phyloP scores from a whole-genome alignment of 1,284 basidiomycete genomes.

The Termitomyces sp. region DNA sequence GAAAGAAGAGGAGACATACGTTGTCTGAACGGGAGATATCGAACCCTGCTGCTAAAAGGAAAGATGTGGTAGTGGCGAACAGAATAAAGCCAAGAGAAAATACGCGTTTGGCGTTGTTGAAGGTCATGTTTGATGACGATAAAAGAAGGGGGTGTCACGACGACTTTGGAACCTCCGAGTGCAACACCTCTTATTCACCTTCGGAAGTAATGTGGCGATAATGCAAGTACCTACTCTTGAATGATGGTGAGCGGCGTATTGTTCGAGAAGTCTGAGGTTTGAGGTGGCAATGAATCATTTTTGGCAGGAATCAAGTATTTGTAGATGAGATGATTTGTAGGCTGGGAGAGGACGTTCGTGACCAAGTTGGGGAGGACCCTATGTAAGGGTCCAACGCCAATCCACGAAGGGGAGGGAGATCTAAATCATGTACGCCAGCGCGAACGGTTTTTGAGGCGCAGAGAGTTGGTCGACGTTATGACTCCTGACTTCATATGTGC shows the following conservation, averaged over 20 bases:
- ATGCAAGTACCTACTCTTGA: constrained; percentile 2
- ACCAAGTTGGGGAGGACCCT: not conserved
- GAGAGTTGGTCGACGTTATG: not conserved
- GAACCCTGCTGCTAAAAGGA: constrained; percentile 7
- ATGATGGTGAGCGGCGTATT: constrained; percentile 8
- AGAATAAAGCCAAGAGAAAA: not conserved
- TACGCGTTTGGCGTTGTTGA: constrained; percentile 1
- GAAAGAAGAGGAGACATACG: not conserved
- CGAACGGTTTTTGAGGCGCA: not conserved
- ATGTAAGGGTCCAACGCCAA: not conserved
- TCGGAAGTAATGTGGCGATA: not conserved
- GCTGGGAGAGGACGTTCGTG: not conserved
- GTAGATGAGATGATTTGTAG: not conserved
- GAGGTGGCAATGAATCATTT: not conserved
- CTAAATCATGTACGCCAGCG: not conserved
- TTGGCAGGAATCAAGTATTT: not conserved
- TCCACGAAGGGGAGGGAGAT: not conserved
- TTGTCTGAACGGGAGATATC: constrained; percentile 17
- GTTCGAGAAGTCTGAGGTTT: not conserved
- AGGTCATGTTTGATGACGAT: constrained; percentile 7
- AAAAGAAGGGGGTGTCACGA: constrained; percentile 1
- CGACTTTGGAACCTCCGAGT: not conserved
- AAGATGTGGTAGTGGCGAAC: not conserved
- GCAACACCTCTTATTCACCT: constrained; percentile 9
- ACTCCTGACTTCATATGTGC: not conserved